Evolutionary conservation across 2,329 filamentous ascomycete species (phyloP).

Genomic region (Emericellopsis atlantica): DNA sequence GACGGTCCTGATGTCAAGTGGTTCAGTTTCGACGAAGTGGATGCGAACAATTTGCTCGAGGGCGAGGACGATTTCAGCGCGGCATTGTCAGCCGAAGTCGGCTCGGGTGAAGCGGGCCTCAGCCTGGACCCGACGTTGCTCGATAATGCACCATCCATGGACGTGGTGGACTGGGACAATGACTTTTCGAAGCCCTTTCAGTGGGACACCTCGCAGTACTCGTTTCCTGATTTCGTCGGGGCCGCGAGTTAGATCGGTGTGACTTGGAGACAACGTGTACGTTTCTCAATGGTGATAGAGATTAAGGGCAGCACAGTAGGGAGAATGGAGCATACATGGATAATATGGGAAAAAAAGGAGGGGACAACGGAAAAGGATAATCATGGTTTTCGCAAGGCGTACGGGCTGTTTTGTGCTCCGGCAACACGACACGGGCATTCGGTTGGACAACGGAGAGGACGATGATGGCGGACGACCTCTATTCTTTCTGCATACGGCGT

Average conservation of each 20-base stretch:
- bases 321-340: no score
- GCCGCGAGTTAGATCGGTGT: no score
- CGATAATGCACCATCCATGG: conserved; percentile 8
- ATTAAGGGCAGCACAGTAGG: no score
- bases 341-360: background rate
- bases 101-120: background rate
- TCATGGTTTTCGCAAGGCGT: no score
- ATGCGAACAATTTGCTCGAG: conserved; percentile 18
- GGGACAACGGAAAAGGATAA: no score
- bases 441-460: no score
- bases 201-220: conserved; percentile 21
- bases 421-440: no score
- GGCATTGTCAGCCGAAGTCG: conserved; percentile 3
- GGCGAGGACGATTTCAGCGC: conserved; percentile 24
- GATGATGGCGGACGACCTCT: no score
- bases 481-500: no score
- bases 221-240: background rate
- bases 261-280: no score
- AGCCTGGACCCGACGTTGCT: conserved; percentile 16
- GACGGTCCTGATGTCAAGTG: conserved; percentile 35
- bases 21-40: conserved; percentile 30
- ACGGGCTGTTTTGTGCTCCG: no score
- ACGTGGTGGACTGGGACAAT: conserved; percentile 25
- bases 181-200: conserved; percentile 32
- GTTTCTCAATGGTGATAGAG: no score